phyloP scores from a whole-genome alignment of 305 asterid species.

The Plantago rigida region DNA sequence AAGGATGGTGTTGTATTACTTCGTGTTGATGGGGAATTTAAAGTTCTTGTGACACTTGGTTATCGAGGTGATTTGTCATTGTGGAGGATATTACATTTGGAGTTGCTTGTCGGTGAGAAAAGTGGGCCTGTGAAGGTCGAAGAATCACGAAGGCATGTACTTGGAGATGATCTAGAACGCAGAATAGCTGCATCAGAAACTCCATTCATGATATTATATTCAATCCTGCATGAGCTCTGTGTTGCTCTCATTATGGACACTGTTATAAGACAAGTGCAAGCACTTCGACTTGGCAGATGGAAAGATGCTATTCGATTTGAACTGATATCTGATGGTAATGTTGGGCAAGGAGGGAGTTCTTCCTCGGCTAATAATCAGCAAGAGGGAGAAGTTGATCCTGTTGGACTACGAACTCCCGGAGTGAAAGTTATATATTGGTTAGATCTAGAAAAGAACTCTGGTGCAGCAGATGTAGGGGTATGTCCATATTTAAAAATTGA shows the following conservation, averaged over 20 bases:
- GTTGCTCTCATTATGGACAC: conserved; percentile 96
- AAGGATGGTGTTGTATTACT: conserved; percentile 85
- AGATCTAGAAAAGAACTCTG: conserved; percentile 65
- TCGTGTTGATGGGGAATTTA: conserved; percentile 87
- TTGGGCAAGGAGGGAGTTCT: conserved; percentile 57
- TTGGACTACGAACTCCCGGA: conserved; percentile 84
- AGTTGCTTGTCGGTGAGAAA: conserved; percentile 90
- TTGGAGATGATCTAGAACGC: conserved; percentile 97
- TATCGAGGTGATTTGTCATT: conserved; percentile 91
- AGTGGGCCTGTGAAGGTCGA: conserved; percentile 76
- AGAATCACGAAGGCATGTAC: conserved; percentile 79
- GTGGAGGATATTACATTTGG: conserved; percentile 98
- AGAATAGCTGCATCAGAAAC: conserved; percentile 90
- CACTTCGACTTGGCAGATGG: conserved; percentile 92
- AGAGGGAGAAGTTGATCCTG: conserved; percentile 78
- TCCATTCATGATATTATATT: conserved; percentile 66
- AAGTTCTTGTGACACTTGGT: conserved; percentile 92
- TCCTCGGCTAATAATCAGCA: conserved; percentile 44
- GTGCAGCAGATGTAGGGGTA: conserved; percentile 50
- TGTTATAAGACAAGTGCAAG: conserved; percentile 82
- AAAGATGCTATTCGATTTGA: conserved; percentile 95
- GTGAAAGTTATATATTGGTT: conserved; percentile 86
- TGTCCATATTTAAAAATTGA: conserved; percentile 79
- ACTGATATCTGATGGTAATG: conserved; percentile 78
- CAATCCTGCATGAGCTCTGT: conserved; percentile 87